phyloP scores from a whole-genome alignment of 2,329 filamentous ascomycete species.

The Clarireedia monteithiana region DNA sequence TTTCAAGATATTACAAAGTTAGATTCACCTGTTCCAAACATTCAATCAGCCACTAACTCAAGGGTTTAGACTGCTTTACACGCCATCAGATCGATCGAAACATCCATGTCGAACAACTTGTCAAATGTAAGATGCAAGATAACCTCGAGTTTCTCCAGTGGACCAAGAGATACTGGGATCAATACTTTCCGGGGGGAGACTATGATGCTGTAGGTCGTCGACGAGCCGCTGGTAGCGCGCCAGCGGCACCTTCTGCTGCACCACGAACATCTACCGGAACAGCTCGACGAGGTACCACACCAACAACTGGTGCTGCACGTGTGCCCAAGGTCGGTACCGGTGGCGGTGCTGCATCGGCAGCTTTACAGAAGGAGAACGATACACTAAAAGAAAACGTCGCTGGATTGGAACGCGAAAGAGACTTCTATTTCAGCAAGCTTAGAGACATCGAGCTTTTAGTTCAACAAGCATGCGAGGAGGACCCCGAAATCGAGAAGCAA shows the following conservation, averaged over 20 bases:
- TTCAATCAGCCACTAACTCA: constrained; percentile 5
- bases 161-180: constrained; percentile 95
- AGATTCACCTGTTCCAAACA: constrained; percentile 10
- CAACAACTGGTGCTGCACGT: constrained; percentile 36
- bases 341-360: constrained; percentile 54
- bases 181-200: constrained; percentile 93
- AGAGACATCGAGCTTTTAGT: constrained; percentile 93
- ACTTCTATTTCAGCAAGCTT: constrained; percentile 99
- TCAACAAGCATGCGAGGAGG: constrained; percentile 85
- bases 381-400: constrained; percentile 92
- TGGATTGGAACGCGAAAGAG: constrained; percentile 88
- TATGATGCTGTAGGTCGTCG: constrained; percentile 85
- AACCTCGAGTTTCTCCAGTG: constrained; percentile 99
- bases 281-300: constrained; percentile 36
- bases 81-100: constrained; percentile 85
- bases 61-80: constrained; percentile 62
- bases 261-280: constrained; percentile 36
- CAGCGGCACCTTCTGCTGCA: constrained; percentile 39
- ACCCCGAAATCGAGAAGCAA: constrained; percentile 89
- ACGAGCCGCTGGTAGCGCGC: constrained; percentile 63
- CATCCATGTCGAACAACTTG: constrained; percentile 77
- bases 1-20: constrained; percentile 96
- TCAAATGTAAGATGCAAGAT: constrained; percentile 99
- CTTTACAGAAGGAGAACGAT: constrained; percentile 75
- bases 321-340: constrained; percentile 36